Evolutionary conservation across 768 basidiomycete species (phyloP), one percentile per base, ranked within the genome.

Genomic region (Boletus huronensis): DNA sequence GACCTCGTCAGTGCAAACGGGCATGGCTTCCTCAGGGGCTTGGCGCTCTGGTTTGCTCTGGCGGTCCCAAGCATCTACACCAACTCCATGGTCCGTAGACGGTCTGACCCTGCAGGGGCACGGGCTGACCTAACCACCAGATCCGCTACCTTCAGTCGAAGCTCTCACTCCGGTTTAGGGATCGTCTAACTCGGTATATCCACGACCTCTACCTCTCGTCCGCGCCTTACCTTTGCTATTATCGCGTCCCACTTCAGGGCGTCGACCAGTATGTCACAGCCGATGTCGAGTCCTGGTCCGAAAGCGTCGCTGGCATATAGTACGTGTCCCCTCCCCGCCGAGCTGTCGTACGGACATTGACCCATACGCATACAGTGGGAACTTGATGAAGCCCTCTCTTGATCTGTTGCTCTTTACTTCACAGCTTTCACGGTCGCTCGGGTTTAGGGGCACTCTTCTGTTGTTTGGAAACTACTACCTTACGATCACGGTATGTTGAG

Each of bases 1-100:
- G 89, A 94, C 70, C 73, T 98, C 55, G 94, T 93, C 40, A 90
- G 84, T 43, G 94, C 93, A 0, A 84, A 98, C 64, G 89, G 84
- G 0, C 79, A 79, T 48, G 93, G 92, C 0, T 98, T 98, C 67
- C 60, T 92, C 17, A 80, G 75, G 50, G 95, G 94, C 1, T 72
- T 98, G 1, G 87, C 76, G 0, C 75, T 91, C 51, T 98, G 96
- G 96, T 97, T 95, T 65, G 74, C 84, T 10, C 78, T 98, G 10
- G 93, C 94, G 2, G 79, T 98, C 25, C 96, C 96, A 0, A 93
- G 90, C 65, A 93, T 93, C 21, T 94, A 93, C 67, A 98, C 96
- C 0, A 98, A 98, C 66, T 87, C 91, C 2, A 93, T 98, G 91
- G 92, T 90, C 31, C 46, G 75, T 55, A 9, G 10, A 11, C 14